phyloP scores from a whole-genome alignment of 208 protist species.

The Trypanosoma congolense region DNA sequence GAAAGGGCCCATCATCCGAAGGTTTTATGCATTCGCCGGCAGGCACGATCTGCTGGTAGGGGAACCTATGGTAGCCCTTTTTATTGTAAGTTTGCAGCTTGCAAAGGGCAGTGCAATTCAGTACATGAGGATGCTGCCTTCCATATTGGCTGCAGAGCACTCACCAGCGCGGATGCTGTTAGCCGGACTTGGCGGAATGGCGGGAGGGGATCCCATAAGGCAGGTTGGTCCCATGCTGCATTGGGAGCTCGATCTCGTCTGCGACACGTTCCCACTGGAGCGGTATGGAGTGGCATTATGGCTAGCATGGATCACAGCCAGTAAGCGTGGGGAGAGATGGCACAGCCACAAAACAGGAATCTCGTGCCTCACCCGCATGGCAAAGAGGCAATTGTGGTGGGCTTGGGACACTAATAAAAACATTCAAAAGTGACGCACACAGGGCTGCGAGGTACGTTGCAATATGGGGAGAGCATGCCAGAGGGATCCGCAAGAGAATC shows the following conservation, averaged over 20 bases:
- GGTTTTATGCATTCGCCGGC: neutral
- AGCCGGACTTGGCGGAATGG: neutral
- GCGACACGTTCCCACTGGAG: neutral
- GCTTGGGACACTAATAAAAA: slow-evolving; percentile 2
- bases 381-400: neutral
- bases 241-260: neutral
- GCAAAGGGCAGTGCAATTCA: slow-evolving; percentile 6
- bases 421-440: slow-evolving; percentile 5
- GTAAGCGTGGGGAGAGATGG: slow-evolving; percentile 8
- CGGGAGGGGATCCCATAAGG: neutral
- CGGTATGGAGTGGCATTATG: slow-evolving; percentile 1
- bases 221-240: neutral
- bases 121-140: neutral
- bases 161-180: slow-evolving; percentile 1
- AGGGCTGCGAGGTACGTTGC: slow-evolving; percentile 2
- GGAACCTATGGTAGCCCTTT: slow-evolving; percentile 1
- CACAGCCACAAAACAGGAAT: slow-evolving; percentile 9
- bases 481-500: neutral
- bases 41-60: neutral
- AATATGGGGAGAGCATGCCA: neutral
- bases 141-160: neutral
- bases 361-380: slow-evolving; percentile 1
- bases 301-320: slow-evolving; percentile 4
- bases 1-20: slow-evolving; percentile 1
- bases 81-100: slow-evolving; percentile 14